These are phyloP conservation scores for Telopea speciosissima DNA, from an alignment of 177 flowering plant species.

Conservation along the genomic window DNA sequence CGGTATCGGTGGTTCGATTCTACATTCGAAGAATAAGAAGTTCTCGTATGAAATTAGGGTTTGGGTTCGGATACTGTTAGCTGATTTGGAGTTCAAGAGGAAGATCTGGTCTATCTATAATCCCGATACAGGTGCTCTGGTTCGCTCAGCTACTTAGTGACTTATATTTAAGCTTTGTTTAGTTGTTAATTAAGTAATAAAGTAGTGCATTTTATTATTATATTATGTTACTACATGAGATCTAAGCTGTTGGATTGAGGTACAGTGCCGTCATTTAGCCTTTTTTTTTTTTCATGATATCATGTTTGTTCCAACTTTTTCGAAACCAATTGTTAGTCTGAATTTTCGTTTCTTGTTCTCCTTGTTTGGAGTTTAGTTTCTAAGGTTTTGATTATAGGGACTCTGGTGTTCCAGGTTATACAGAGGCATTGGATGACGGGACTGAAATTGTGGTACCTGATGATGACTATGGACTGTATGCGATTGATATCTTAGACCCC, in stretches of 20 bases:
- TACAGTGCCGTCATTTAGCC: background rate
- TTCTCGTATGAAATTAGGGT: constrained; percentile 45
- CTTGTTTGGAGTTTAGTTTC: no score
- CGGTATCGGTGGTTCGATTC: constrained; percentile 68
- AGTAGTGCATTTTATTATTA: background rate
- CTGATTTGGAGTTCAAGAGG: constrained; percentile 58
- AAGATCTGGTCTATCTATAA: constrained; percentile 57
- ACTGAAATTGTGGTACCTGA: constrained; percentile 56
- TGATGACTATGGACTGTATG: constrained; percentile 68
- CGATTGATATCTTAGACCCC: constrained; percentile 72
- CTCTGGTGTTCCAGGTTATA: constrained; percentile 38
- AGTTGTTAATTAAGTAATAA: background rate
- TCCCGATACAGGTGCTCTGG: constrained; percentile 49
- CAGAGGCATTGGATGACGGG: constrained; percentile 42
- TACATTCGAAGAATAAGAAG: constrained; percentile 46
- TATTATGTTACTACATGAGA: background rate
- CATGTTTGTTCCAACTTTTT: background rate
- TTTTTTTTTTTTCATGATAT: background rate
- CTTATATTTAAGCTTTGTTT: background rate
- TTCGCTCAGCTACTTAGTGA: background rate
- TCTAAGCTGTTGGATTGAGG: background rate
- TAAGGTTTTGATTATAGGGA: constrained; percentile 1
- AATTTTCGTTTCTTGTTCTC: no score
- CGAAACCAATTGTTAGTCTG: background rate
- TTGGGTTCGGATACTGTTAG: constrained; percentile 61